Evolutionary conservation across 192 early-diverging fungal genomes (phyloP), one percentile per base, ranked within the genome.

Genomic region (Chytriomyces hyalinus): DNA sequence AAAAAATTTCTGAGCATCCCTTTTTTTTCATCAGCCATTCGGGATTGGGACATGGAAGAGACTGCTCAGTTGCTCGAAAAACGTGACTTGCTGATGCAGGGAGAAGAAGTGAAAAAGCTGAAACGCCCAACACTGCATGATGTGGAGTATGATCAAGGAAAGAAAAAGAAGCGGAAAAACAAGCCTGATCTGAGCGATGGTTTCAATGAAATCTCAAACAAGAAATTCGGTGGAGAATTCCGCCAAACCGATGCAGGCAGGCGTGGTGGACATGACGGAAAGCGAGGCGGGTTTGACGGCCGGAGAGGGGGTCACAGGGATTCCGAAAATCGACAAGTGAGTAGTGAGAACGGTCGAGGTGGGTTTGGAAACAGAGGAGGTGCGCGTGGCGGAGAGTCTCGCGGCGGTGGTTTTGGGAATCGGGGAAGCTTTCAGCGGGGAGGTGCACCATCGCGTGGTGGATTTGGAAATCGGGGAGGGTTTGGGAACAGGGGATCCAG

Each of bases 101-200:
- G 20, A 13, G 61, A 49, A 17, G 24, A 15, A 28, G 62, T 4
- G 7, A 44, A 46, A 10, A 76, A 76, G 49, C 17, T 46, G 26
- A 76, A 73, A 26, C 10, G 77, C 17, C 77, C 77, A 3, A 44
- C 44, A 4, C 9, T 63, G 59, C 66, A 78, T 49, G 77, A 78
- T 26, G 48, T 68, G 7, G 77, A 78, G 49, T 78, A 78, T 78
- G 77, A 78, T 17, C 60, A 49, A 43, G 77, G 77, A 65, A 78
- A 78, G 44, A 71, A 59, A 43, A 78, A 78, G 49, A 78, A 78
- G 70, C 46, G 46, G 62, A 71, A 73, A 28, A 78, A 10, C 22
- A 44, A 26, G 22, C 20, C 36, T 46, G 57, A 71, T 71, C 9
- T 43, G 50, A 26, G 49, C 9, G 22, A 17, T 17, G 51, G 45